phyloP scores from a whole-genome alignment of 805 yeast genomes.

The Lipomyces yamanashiensis region DNA sequence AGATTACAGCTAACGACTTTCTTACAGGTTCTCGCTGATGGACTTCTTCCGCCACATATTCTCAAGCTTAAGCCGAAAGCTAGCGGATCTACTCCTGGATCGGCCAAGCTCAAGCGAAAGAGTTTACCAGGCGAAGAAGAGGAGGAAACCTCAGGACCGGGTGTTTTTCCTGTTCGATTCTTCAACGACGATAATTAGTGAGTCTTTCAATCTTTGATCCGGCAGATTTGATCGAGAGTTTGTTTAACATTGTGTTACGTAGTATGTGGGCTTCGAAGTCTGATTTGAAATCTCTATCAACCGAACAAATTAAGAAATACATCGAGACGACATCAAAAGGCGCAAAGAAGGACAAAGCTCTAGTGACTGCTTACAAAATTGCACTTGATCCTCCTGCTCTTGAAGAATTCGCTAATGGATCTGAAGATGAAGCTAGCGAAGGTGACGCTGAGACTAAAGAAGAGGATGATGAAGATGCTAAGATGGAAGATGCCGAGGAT shows the following conservation, averaged over 20 bases:
- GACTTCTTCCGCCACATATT: conserved; percentile 37
- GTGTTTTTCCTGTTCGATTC: conserved; percentile 61
- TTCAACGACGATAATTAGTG: conserved; percentile 70
- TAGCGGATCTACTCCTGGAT: conserved; percentile 46
- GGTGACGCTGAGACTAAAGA: conserved; percentile 42
- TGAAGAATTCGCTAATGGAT: conserved; percentile 49
- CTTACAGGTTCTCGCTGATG: conserved; percentile 39
- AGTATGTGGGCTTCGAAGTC: conserved; percentile 61
- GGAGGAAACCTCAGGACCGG: conserved; percentile 19
- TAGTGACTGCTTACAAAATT: conserved; percentile 58
- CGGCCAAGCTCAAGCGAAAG: conserved; percentile 37
- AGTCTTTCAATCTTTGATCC: conserved; percentile 2
- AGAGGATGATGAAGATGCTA: conserved; percentile 39
- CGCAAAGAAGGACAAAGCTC: conserved; percentile 49
- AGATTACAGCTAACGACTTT: neutral
- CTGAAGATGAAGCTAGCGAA: conserved; percentile 44
- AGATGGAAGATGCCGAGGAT: conserved; percentile 39
- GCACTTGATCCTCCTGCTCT: conserved; percentile 58
- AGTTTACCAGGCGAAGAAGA: conserved; percentile 21
- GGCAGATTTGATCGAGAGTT: neutral
- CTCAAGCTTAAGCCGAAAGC: conserved; percentile 50
- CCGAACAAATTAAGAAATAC: conserved; percentile 51
- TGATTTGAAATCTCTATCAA: conserved; percentile 56
- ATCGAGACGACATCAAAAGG: conserved; percentile 39
- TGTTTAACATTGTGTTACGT: too few species aligned